Base-by-base conservation (phyloP, 345 rosid genomes). In the Salix exigua region DNA sequence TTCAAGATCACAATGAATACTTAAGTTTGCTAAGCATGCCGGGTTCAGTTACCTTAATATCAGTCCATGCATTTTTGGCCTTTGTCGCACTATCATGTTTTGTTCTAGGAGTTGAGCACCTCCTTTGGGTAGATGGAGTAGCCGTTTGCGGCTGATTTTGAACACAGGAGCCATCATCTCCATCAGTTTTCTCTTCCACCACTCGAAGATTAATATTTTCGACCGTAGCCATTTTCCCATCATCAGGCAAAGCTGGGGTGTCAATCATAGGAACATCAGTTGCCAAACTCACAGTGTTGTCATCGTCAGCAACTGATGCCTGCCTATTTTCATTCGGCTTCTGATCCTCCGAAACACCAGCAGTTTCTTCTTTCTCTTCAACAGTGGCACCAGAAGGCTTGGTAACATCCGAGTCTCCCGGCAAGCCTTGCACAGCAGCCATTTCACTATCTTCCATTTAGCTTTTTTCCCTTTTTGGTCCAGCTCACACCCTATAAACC, bases 1-100 rank as follows among this genome's bases (percentile, higher is more conserved):
- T 66, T 70, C n/a, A n/a, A n/a, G n/a, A n/a, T n/a, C n/a, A n/a
- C n/a, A n/a, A n/a, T n/a, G n/a, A n/a, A n/a, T n/a, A n/a, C n/a
- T n/a, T n/a, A n/a, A n/a, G n/a, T n/a, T n/a, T n/a, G 2, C 3
- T 5, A n/a, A 23, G 37, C 13, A 5, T 17, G 23, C 48, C 28
- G 28, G 35, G 53, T 60, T 19, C 14, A 28, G 38, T 50, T 79
- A 93, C 98, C 97, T 87, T 88, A 51, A 85, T 74, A 79, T 80
- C 82, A 79, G 89, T 83, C 89, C 93, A 78, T 81, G 88, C 89
- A 78, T 85, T 84, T 82, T 88, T 93, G n/a, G 89, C 51, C 78
- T 83, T 90, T 55, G 77, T 75, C 61, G 68, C 63, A 72, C n/a
- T 79, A 50, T 80, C 86, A 44, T 63, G 85, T 38, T n/a, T 83